Base-by-base conservation (phyloP, 371 early-diverging fungal genomes). In the Dichotomocladium elegans region DNA sequence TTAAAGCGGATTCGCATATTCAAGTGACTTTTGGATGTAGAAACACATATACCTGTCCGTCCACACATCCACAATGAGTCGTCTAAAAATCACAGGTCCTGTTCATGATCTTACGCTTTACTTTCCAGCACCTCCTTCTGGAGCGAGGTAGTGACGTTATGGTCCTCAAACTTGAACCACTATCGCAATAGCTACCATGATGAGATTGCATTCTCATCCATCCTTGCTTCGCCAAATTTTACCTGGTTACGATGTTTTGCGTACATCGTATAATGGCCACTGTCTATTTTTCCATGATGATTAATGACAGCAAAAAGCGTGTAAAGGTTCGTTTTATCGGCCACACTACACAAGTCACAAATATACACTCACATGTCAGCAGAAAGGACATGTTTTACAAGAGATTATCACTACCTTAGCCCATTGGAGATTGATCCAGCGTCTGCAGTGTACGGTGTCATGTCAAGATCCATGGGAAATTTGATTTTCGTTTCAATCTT, bases 161-260 rank as follows among this genome's bases (percentile, higher is more conserved):
- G 87, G 61, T 96, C 97, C 60, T 96, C 95, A 58, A 96, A 91
- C 25, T 74, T 68, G 64, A 90, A 95, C 97, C 97, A 96, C 87
- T 91, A 64, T 11, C 35, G 21, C 5, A 8, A 1, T 10, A 31
- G 5, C 11, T 35, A n/a, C 26, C 0, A 45, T 22, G 37, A 1
- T 9, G 21, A 0, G 14, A 37, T 37, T 0, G 21, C n/a, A n/a
- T n/a, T n/a, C n/a, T n/a, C n/a, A n/a, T 37, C 22, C 4, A 33
- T 11, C 9, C 5, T 15, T 24, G 10, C 22, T 10, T 6, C 3
- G 29, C 28, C 8, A 12, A 14, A 2, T 37, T 51, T 24, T 77
- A 90, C 92, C 72, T 90, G 79, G 30, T 83, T 88, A 19, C 94
- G 82, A 50, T 82, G 81, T 47, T 82, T 81, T 3, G 88, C 89